Base-by-base conservation (phyloP, 2,329 filamentous ascomycete genomes). In the Cladorrhinum sp. region DNA sequence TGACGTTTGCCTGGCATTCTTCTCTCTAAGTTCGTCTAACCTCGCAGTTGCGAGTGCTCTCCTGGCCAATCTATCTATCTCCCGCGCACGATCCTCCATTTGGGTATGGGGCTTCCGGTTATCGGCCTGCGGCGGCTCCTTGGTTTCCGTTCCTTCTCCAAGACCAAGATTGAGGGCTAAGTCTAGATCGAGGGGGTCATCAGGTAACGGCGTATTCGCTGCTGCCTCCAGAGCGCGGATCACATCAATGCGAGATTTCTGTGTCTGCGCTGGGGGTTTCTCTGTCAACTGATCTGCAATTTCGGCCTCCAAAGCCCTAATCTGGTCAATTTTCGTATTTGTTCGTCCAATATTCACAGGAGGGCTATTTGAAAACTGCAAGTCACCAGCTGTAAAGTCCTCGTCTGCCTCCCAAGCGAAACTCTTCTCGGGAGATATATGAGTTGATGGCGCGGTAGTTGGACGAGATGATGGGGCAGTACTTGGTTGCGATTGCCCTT, bases 331-430 rank as follows among this genome's bases (percentile, higher is more conserved):
- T 50, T 71, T 72, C 41, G 69, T 71, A 57, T 74, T 76, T 60
- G 67, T 71, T 45, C 72, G 72, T 50, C 66, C 71, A 22, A 77
- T 71, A 25, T 70, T 74, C 55, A 85, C 76, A 29, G 80, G 78
- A n/a, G 83, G 83, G 62, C 82, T 85, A 63, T 81, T 76, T 0
- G 83, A 85, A 32, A 82, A 68, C 60, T 85, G 81, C 41, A 85
- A 61, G 60, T 85, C 82, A 48, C 78, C 77, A 10, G 78, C 82
- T 0, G 83, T 85, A 64, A 86, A 85, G 58, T 86, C 83, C 4
- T 79, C 78, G 32, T 85, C 83, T 6, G 84, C 70, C 59, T 85
- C 74, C 83, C 82, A 86, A 7, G 77, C 79, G 59, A 79, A 82
- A 65, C 78, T 81, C 69, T 81, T 83, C 55, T 80, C 78, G 0